Percentiles rank a stretch among this genome's conserved stretches.
Evolutionary conservation across 345 rosid species (phyloP).

Genomic region (Gossypium longicalyx): DNA sequence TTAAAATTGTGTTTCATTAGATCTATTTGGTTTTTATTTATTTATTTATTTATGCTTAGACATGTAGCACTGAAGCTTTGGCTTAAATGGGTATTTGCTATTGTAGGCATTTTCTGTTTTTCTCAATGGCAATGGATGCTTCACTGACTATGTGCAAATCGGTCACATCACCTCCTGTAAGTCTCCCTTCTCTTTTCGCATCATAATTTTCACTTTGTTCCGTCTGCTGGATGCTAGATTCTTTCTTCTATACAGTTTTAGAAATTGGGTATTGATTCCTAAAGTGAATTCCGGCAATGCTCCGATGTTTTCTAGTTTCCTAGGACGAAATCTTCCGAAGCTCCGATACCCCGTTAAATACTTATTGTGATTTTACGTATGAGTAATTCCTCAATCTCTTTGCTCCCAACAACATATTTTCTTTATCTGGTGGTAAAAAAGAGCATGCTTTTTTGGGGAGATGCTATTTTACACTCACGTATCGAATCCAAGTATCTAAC

Average conservation of each 20-base stretch:
- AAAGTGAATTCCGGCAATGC: not conserved
- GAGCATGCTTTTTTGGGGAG: not conserved
- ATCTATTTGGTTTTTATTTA: not conserved
- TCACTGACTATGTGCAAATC: conserved; percentile 59
- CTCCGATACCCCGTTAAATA: not conserved
- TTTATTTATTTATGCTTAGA: not conserved
- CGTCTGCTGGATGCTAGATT: not conserved
- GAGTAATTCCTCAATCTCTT: too few species aligned
- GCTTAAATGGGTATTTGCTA: not conserved
- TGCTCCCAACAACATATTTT: too few species aligned
- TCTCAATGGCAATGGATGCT: conserved; percentile 50
- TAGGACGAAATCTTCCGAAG: not conserved
- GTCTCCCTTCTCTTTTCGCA: conserved; percentile 8
- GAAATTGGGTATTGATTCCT: not conserved
- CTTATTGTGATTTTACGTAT: too few species aligned
- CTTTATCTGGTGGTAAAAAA: not conserved
- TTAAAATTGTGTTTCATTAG: not conserved
- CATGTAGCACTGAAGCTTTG: not conserved
- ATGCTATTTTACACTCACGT: not conserved
- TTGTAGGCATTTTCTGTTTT: not conserved
- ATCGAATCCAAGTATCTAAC: not conserved
- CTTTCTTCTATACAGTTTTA: not conserved
- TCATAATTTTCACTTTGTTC: not conserved
- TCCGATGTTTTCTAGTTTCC: not conserved
- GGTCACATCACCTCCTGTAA: conserved; percentile 55